Conservation (phyloP, 805 yeast genomes). For the Saccharomycodes ludwigii region DNA sequence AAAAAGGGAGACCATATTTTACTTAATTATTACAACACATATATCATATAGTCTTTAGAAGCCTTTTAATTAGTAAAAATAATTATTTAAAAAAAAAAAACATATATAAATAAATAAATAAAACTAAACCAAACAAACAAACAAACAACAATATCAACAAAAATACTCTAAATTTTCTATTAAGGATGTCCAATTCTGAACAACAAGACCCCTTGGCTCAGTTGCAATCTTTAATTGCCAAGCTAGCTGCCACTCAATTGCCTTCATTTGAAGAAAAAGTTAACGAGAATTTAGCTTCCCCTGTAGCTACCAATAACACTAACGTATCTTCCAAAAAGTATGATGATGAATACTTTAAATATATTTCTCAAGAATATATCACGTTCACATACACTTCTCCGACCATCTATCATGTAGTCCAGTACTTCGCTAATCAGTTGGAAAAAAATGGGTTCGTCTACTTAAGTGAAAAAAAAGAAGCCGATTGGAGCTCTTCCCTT, state of each 20-base stretch:
- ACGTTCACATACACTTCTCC: slow-evolving; percentile 64
- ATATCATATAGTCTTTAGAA: too few relatives aligned
- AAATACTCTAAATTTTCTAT: too few relatives aligned
- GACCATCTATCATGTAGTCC: slow-evolving; percentile 63
- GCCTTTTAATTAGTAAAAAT: too few relatives aligned
- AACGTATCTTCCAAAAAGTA: slow-evolving; percentile 3
- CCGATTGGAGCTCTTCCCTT: slow-evolving; percentile 20
- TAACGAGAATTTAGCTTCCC: background rate
- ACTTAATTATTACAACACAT: too few relatives aligned
- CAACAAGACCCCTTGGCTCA: too few relatives aligned
- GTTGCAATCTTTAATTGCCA: too few relatives aligned
- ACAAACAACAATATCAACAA: too few relatives aligned
- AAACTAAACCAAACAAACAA: too few relatives aligned
- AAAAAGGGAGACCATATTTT: too few relatives aligned
- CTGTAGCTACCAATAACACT: slow-evolving; percentile 1
- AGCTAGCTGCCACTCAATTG: background rate
- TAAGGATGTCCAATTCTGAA: background rate
- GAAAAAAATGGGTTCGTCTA: slow-evolving; percentile 50
- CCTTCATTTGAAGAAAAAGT: background rate
- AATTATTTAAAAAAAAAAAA: too few relatives aligned
- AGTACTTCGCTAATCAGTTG: slow-evolving; percentile 35
- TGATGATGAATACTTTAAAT: slow-evolving; percentile 15
- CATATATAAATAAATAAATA: too few relatives aligned
- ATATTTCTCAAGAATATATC: slow-evolving; percentile 39
- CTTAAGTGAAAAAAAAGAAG: slow-evolving; percentile 43